Conservation (phyloP, 1,284 basidiomycete species). For the Porodaedalea pini region DNA sequence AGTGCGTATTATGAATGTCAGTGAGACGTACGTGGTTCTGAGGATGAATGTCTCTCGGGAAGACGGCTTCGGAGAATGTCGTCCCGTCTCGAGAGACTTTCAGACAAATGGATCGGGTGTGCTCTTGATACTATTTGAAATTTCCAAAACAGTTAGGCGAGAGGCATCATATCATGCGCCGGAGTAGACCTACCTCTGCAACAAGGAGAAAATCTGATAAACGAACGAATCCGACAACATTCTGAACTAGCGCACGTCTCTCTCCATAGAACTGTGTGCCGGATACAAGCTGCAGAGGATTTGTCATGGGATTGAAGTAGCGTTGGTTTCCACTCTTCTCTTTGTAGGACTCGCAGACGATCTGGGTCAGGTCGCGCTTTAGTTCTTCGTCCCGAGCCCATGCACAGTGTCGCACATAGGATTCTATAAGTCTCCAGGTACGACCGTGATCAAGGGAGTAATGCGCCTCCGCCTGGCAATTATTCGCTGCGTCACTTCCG, state of each 20-base stretch:
- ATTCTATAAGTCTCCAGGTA: conserved; percentile 74
- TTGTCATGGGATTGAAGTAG: conserved; percentile 47
- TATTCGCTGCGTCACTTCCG: conserved; percentile 26
- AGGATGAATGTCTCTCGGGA: conserved; percentile 87
- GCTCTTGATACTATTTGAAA: too few relatives aligned
- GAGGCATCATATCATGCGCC: too few relatives aligned
- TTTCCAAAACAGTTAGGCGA: conserved; percentile 9
- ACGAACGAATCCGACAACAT: conserved; percentile 91
- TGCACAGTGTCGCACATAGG: conserved; percentile 88
- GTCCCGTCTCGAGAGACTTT: too few relatives aligned
- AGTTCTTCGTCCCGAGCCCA: conserved; percentile 84
- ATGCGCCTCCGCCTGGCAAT: conserved; percentile 70
- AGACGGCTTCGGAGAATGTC: conserved; percentile 82
- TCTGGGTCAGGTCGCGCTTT: conserved; percentile 78
- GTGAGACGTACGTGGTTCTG: conserved; percentile 68
- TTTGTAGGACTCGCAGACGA: conserved; percentile 87
- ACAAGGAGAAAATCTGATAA: conserved; percentile 96
- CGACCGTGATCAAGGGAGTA: conserved; percentile 79
- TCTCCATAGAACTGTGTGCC: conserved; percentile 75
- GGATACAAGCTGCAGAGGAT: conserved; percentile 76
- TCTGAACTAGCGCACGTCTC: conserved; percentile 77
- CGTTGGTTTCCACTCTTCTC: conserved; percentile 81
- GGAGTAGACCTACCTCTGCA: conserved; percentile 73
- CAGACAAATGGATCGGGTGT: too few relatives aligned
- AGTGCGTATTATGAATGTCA: background rate